A percentile compares a stretch with the other conserved stretches of the same genome.
phyloP scores from a whole-genome alignment of 345 rosid species.

The Linum usitatissimum region DNA sequence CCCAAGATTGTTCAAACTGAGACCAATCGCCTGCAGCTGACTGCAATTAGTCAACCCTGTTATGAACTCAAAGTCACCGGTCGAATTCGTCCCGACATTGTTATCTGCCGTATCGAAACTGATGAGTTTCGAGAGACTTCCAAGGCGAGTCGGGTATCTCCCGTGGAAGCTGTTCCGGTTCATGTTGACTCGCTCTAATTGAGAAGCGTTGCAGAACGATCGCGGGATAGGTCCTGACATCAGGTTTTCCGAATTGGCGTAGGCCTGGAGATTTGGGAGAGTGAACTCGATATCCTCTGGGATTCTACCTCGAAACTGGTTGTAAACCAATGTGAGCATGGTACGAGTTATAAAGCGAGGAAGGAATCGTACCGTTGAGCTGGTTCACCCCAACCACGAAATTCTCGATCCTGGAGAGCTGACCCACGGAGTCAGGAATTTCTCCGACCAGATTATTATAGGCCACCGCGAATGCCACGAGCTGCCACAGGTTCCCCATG shows the following conservation, averaged over 20 bases:
- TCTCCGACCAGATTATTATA: too few relatives aligned
- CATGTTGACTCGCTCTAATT: background rate
- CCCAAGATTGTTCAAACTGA: background rate
- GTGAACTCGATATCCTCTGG: constrained; percentile 2
- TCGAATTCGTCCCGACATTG: background rate
- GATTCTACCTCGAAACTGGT: background rate
- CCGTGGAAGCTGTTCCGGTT: background rate
- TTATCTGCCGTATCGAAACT: background rate
- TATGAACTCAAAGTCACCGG: background rate
- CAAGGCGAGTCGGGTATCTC: background rate
- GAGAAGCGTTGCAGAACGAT: background rate
- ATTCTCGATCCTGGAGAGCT: too few relatives aligned
- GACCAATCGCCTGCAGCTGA: background rate
- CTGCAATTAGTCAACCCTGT: constrained; percentile 1
- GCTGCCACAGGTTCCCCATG: too few relatives aligned
- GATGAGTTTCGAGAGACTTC: background rate
- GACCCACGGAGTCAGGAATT: too few relatives aligned
- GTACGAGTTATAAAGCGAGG: too few relatives aligned
- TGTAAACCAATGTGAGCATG: too few relatives aligned
- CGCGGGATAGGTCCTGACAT: background rate
- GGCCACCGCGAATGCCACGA: too few relatives aligned
- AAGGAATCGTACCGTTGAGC: too few relatives aligned
- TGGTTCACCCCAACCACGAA: too few relatives aligned
- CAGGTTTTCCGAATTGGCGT: background rate
- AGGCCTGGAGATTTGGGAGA: background rate